These are phyloP conservation scores for Rosa persica DNA, from an alignment of 306 rosid genomes.

Conservation along the genomic window DNA sequence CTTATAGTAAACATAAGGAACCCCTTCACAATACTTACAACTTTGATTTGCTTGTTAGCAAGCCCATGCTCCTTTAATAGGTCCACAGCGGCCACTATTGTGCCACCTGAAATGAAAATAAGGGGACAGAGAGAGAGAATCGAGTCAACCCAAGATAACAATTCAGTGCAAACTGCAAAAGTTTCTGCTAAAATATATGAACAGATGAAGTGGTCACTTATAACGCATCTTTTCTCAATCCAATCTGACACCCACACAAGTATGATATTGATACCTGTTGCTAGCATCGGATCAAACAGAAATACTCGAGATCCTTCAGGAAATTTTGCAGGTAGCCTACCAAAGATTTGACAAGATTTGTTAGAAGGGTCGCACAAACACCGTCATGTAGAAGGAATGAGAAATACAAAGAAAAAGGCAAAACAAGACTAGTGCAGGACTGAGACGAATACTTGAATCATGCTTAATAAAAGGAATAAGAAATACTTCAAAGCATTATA, in stretches of 20 bases:
- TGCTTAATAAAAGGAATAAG: not conserved
- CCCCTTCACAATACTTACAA: slow-evolving; percentile 46
- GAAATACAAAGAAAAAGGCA: slow-evolving; percentile 3
- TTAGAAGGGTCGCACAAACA: slow-evolving; percentile 9
- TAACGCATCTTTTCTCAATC: not conserved
- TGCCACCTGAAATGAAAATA: slow-evolving; percentile 66
- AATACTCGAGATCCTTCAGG: slow-evolving; percentile 75
- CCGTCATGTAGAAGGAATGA: not conserved
- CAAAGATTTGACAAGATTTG: slow-evolving; percentile 12
- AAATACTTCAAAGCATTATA: not conserved
- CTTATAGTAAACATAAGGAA: not conserved
- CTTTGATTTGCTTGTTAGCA: slow-evolving; percentile 73
- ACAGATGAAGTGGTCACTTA: not conserved
- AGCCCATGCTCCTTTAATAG: slow-evolving; percentile 79
- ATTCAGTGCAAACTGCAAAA: not conserved
- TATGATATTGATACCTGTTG: slow-evolving; percentile 61
- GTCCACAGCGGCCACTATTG: slow-evolving; percentile 69
- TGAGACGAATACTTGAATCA: not conserved
- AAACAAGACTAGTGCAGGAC: not conserved
- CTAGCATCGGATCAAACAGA: slow-evolving; percentile 92
- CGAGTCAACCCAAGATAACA: not conserved
- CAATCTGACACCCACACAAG: not conserved
- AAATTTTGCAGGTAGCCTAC: slow-evolving; percentile 78
- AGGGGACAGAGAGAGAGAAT: not conserved
- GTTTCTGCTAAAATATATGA: not conserved